Percentiles rank a stretch among this genome's conserved stretches.
These are phyloP conservation scores for Grifola frondosa DNA, from an alignment of 1,284 basidiomycete genomes.

Conservation along the genomic window DNA sequence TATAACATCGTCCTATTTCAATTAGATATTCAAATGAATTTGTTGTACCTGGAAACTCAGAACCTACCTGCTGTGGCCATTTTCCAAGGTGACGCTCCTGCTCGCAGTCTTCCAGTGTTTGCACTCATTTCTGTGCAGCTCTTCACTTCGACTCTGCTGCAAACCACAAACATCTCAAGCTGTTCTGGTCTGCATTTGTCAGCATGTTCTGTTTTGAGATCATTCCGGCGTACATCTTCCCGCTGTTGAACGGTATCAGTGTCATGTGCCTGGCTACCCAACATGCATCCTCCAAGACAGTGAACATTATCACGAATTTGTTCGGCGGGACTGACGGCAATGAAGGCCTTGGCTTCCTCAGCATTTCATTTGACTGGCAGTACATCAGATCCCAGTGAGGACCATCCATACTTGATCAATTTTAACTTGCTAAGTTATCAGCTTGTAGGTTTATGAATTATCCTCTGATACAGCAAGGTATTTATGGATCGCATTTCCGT, in stretches of 20 bases:
- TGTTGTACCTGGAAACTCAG: no score
- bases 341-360: slow-evolving; percentile 61
- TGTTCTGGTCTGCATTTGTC: slow-evolving; percentile 60
- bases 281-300: slow-evolving; percentile 39
- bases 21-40: slow-evolving; percentile 1
- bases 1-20: slow-evolving; percentile 7
- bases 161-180: slow-evolving; percentile 53
- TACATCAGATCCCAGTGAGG: slow-evolving; percentile 57
- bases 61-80: slow-evolving; percentile 59
- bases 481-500: slow-evolving; percentile 5
- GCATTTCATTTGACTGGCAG: slow-evolving; percentile 61
- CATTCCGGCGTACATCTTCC: slow-evolving; percentile 63
- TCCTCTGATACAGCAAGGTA: slow-evolving; percentile 54
- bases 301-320: slow-evolving; percentile 57
- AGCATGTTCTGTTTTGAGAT: slow-evolving; percentile 58
- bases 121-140: slow-evolving; percentile 34
- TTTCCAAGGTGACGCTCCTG: slow-evolving; percentile 50
- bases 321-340: slow-evolving; percentile 64
- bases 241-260: slow-evolving; percentile 54
- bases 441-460: slow-evolving; percentile 44
- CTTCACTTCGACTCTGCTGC: slow-evolving; percentile 50
- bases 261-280: slow-evolving; percentile 58
- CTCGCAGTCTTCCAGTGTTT: slow-evolving; percentile 1
- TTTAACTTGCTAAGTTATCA: neutral
- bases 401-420: slow-evolving; percentile 4